Base-by-base conservation (phyloP, 306 rosid genomes). In the Rosa rugosa region DNA sequence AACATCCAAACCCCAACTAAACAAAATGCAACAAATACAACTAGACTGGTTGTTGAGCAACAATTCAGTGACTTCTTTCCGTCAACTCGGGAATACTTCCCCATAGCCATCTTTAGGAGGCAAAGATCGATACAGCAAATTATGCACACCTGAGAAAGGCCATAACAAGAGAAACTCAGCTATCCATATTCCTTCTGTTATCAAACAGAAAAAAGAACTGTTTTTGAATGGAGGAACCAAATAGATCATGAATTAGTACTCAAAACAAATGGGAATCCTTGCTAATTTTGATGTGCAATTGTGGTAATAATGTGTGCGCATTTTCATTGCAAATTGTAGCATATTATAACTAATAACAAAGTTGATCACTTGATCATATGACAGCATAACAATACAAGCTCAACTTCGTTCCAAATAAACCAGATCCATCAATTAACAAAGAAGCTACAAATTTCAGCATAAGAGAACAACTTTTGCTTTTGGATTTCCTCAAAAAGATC, bases 1-100 rank as follows among this genome's bases (percentile, higher is more conserved):
- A 81, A 78, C 80, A 91, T 82, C 98, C 98, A 93, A 70, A 93
- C 75, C 31, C 90, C 97, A 82, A 89, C 86, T 57, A 91, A 84
- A 76, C 90, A 93, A 82, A 91, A 89, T 45, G 90, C 93, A 75
- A 93, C 90, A 49, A 88, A 79, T 71, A 88, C 93, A 47, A 88
- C 88, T 17, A 89, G 27, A 38, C 87, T 77, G 51, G 84, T 60
- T 0, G 91, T 91, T 4, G 94, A 89, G 79, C 88, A 83, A 84
- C 82, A 85, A 77, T 75, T 86, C 40, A 79, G 78, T 44, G 84
- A 60, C 73, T 84, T 89, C 88, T 84, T 93, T 84, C 91, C 94
- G 1, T 93, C 98, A 27, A 80, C 86, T 36, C 94, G 92, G 64
- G 86, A 81, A 80, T 88, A 84, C 83, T 80, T 93, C 80, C 78